Conservation (phyloP, 2,329 filamentous ascomycete genomes). For the Penicillium sp. region DNA sequence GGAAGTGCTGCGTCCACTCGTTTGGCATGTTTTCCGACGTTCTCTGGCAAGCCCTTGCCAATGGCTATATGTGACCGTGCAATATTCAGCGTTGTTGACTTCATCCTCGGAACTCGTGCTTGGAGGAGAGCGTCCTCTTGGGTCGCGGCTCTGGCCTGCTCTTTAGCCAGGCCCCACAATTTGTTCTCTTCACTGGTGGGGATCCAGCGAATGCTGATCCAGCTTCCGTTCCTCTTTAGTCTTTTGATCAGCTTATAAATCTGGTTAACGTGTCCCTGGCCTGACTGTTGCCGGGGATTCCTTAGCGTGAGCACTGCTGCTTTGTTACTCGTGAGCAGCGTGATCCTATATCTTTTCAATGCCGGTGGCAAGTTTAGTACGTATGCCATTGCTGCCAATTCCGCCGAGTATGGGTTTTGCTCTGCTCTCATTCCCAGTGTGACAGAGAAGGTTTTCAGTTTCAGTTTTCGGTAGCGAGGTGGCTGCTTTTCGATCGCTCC, state of each 20-base stretch:
- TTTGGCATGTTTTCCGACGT: no score
- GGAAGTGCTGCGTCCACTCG: no score
- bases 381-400: conserved; percentile 26
- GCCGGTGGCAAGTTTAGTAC: conserved; percentile 15
- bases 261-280: conserved; percentile 18
- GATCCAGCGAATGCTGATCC: conserved; percentile 18
- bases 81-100: conserved; percentile 27
- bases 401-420: conserved; percentile 23
- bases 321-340: conserved; percentile 25
- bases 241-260: conserved; percentile 25
- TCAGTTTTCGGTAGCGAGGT: conserved; percentile 19
- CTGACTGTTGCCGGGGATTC: conserved; percentile 21
- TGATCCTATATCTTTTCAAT: conserved; percentile 20
- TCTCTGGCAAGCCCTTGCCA: background rate
- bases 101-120: conserved; percentile 20
- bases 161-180: conserved; percentile 20
- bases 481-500: conserved; percentile 33
- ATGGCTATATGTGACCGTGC: conserved; percentile 18
- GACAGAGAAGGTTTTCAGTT: conserved; percentile 18
- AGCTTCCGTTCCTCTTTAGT: conserved; percentile 19
- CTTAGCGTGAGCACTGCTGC: conserved; percentile 20
- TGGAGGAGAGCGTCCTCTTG: conserved; percentile 17
- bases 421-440: conserved; percentile 20
- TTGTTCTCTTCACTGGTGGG: conserved; percentile 15
- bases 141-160: conserved; percentile 19